These are phyloP conservation scores for Boletus vermiculosoides DNA, from an alignment of 768 basidiomycete species.

Conservation along the genomic window DNA sequence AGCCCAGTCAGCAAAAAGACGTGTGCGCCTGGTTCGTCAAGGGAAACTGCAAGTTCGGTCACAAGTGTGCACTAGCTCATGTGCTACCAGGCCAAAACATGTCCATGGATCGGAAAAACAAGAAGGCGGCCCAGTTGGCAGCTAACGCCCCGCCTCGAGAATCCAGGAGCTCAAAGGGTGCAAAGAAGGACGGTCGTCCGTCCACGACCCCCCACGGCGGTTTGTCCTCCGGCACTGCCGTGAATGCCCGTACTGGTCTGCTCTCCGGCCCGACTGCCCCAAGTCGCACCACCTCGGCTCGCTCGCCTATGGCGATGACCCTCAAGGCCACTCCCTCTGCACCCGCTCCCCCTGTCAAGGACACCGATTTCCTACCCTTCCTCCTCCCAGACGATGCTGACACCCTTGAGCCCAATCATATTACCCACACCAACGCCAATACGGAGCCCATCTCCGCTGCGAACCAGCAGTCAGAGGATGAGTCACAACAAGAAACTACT, in stretches of 20 bases:
- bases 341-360: slow-evolving; percentile 73
- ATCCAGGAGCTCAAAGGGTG: slow-evolving; percentile 34
- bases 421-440: not conserved
- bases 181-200: slow-evolving; percentile 37
- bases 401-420: not conserved
- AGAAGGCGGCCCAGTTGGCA: slow-evolving; percentile 80
- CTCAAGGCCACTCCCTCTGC: slow-evolving; percentile 75
- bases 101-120: slow-evolving; percentile 97
- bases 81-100: slow-evolving; percentile 91
- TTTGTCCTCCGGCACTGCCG: slow-evolving; percentile 6
- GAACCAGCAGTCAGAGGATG: slow-evolving; percentile 14
- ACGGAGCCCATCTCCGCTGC: not conserved
- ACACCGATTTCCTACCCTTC: slow-evolving; percentile 72
- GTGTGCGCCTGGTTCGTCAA: slow-evolving; percentile 91
- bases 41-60: slow-evolving; percentile 82
- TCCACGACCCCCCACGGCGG: slow-evolving; percentile 17
- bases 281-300: slow-evolving; percentile 50
- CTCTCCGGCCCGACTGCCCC: slow-evolving; percentile 66
- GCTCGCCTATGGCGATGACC: slow-evolving; percentile 63
- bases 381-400: slow-evolving; percentile 61
- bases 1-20: slow-evolving; percentile 78
- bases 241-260: slow-evolving; percentile 23
- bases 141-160: slow-evolving; percentile 40
- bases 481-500: not conserved
- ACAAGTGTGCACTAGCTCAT: slow-evolving; percentile 91